phyloP scores from a whole-genome alignment of 805 yeast species.

The Kregervanrija pseudodelftensis region DNA sequence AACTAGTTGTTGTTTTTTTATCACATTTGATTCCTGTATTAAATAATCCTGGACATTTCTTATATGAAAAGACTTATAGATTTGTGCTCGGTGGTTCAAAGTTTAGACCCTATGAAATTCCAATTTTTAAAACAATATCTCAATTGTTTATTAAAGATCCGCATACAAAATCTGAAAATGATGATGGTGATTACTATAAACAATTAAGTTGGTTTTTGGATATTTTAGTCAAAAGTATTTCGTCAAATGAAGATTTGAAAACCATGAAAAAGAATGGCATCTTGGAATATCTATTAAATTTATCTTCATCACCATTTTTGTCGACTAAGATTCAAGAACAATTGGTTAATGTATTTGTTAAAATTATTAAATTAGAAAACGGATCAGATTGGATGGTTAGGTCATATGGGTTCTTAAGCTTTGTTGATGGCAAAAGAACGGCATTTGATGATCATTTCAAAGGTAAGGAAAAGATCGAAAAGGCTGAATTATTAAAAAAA shows the following conservation, averaged over 20 bases:
- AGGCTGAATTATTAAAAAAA: constrained; percentile 29
- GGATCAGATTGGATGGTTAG: constrained; percentile 56
- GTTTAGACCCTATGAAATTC: constrained; percentile 35
- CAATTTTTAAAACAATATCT: constrained; percentile 37
- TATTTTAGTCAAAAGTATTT: constrained; percentile 40
- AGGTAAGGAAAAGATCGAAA: constrained; percentile 11
- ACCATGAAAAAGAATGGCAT: constrained; percentile 46
- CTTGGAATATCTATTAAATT: constrained; percentile 60
- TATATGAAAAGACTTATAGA: constrained; percentile 65
- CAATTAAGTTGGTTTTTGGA: constrained; percentile 64
- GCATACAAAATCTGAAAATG: constrained; percentile 18
- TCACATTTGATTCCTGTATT: constrained; percentile 52
- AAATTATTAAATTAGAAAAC: constrained; percentile 44
- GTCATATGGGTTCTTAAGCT: constrained; percentile 42
- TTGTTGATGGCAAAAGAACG: constrained; percentile 26
- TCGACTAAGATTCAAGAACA: constrained; percentile 32
- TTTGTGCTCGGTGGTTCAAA: constrained; percentile 56
- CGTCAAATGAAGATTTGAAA: constrained; percentile 43
- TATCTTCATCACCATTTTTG: constrained; percentile 45
- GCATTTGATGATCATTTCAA: not conserved
- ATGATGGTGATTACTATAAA: constrained; percentile 44
- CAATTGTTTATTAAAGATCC: constrained; percentile 19
- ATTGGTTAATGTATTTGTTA: constrained; percentile 36
- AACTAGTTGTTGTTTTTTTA: constrained; percentile 47
- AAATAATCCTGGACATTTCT: constrained; percentile 61